Base-by-base conservation (phyloP, 441 rosid genomes). In the Populus trichocarpa region DNA sequence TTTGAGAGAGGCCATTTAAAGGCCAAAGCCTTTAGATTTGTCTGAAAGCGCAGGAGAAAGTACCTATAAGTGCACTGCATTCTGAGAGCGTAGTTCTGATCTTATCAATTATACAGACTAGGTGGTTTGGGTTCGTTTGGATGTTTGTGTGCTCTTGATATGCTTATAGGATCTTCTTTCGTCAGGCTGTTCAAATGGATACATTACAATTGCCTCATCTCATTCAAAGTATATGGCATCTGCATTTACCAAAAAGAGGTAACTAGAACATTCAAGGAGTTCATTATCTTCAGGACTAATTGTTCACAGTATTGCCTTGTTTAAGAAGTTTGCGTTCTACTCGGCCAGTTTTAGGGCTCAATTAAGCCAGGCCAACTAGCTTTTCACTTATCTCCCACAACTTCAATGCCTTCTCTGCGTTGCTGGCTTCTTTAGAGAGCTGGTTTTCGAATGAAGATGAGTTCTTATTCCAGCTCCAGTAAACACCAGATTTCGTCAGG, bases 391-490 rank as follows among this genome's bases (percentile, higher is more conserved):
- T 46, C 69, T 93, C 98, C 98, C 99, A 95, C 32, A 93, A 76
- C 81, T 95, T 95, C 38, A 83, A 81, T 3, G 97, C 98, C 83
- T 95, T 93, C 78, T 90, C 94, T 5, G 83, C 84, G 80, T 93
- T 89, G 81, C 98, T 91, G 40, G 99, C 99, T 85, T 95, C 99
- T 79, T 87, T 72, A 2, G 98, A 95, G 26, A 92, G 79, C 85
- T 87, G 92, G 84, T 92, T 95, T 88, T 95, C 96, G 75, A 92
- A 93, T 13, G 99, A 92, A 65, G 99, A 87, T 1, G 96, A 91
- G 80, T 88, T 84, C 84, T 92, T 90, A 85, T 93, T 92, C 98
- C 98, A 93, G 88, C 98, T 95, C 98, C 99, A 92, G 76, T 95
- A 93, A 32, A 91, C 97, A 10, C 98, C 98, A 1, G 97, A 93